A percentile compares a stretch with the other conserved stretches of the same genome.
phyloP scores from a whole-genome alignment of 208 protist genomes.

The Balamuthia mandrillaris region DNA sequence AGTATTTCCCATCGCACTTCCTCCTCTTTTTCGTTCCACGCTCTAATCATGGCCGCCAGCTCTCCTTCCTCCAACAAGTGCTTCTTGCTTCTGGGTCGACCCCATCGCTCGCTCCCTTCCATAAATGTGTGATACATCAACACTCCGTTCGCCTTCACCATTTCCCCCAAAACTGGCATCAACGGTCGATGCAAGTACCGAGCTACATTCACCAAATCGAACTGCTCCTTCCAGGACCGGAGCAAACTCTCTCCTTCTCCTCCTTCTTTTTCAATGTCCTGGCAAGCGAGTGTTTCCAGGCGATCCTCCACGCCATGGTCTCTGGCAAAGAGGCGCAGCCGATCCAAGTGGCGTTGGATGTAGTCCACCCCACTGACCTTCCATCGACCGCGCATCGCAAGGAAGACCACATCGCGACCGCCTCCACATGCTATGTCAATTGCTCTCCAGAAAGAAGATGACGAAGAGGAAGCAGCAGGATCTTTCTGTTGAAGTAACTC shows the following conservation, averaged over 20 bases:
- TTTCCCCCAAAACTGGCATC: background rate
- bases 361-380: background rate
- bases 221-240: background rate
- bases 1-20: background rate
- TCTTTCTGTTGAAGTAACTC: too few relatives aligned
- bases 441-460: too few relatives aligned
- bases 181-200: background rate
- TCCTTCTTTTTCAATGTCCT: background rate
- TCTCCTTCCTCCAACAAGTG: background rate
- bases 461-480: too few relatives aligned
- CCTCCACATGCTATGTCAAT: conserved; percentile 10
- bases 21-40: background rate
- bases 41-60: too few relatives aligned
- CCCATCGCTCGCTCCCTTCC: background rate
- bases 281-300: background rate
- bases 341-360: background rate
- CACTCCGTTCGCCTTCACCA: background rate
- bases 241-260: background rate
- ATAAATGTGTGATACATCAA: conserved; percentile 17
- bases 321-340: background rate
- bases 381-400: background rate
- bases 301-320: background rate
- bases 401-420: conserved; percentile 14
- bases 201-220: background rate
- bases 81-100: background rate